phyloP scores from a whole-genome alignment of 2,329 filamentous ascomycete species.

The Elsinoe arachidis region DNA sequence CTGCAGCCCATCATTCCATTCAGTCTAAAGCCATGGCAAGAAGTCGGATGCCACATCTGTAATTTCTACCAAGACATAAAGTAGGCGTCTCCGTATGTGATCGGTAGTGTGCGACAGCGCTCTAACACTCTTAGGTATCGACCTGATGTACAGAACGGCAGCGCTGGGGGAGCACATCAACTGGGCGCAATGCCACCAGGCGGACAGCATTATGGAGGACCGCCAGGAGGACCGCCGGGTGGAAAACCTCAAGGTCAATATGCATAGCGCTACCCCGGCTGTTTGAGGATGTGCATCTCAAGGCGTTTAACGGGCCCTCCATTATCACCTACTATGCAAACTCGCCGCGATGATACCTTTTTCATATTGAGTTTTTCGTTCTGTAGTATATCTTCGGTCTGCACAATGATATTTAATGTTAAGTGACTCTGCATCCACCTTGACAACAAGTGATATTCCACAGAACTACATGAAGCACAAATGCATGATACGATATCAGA shows the following conservation, averaged over 20 bases:
- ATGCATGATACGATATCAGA: background rate
- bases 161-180: conserved; percentile 22
- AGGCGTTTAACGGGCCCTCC: background rate
- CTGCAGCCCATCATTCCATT: conserved; percentile 61
- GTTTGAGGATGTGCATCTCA: background rate
- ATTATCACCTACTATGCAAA: background rate
- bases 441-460: background rate
- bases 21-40: conserved; percentile 45
- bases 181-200: conserved; percentile 19
- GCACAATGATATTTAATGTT: background rate
- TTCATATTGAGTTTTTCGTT: background rate
- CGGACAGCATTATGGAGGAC: conserved; percentile 22
- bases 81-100: conserved; percentile 18
- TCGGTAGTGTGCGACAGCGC: background rate
- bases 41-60: conserved; percentile 67
- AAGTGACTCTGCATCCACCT: background rate
- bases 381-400: background rate
- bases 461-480: background rate
- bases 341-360: background rate
- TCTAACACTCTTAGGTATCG: conserved; percentile 18
- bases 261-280: background rate
- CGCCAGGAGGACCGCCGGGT: conserved; percentile 19
- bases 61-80: conserved; percentile 58
- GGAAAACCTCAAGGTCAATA: conserved; percentile 22
- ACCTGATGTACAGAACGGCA: conserved; percentile 29